Evolutionary conservation across 2,329 filamentous ascomycete species (phyloP).

Genomic region (Fusarium nygamai): DNA sequence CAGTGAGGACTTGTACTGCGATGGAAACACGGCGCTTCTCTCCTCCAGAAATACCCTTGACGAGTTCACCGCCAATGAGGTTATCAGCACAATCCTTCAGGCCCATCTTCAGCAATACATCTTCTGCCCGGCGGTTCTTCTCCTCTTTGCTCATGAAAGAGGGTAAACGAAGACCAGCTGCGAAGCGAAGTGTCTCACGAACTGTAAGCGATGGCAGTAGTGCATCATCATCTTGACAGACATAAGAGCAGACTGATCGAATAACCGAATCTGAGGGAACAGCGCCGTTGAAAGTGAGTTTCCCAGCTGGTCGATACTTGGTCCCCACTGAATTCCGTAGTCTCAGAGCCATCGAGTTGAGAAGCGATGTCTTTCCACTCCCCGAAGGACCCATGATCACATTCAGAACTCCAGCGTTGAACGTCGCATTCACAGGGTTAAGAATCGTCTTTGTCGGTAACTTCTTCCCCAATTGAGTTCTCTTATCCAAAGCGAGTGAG

Average conservation of each 20-base stretch:
- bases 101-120: constrained; percentile 78
- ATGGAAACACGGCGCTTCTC: constrained; percentile 83
- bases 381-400: constrained; percentile 85
- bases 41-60: constrained; percentile 83
- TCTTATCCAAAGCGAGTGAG: constrained; percentile 71
- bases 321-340: constrained; percentile 70
- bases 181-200: constrained; percentile 76
- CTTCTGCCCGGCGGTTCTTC: constrained; percentile 74
- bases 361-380: constrained; percentile 78
- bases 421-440: constrained; percentile 72
- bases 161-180: constrained; percentile 76
- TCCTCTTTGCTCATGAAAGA: constrained; percentile 75
- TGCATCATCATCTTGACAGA: constrained; percentile 82
- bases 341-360: constrained; percentile 77
- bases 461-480: constrained; percentile 61
- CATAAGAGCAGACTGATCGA: constrained; percentile 77
- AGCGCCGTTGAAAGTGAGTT: constrained; percentile 75
- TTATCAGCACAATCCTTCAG: constrained; percentile 82
- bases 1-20: constrained; percentile 79
- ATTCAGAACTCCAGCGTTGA: constrained; percentile 75
- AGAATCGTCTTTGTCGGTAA: constrained; percentile 69
- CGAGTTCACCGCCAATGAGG: constrained; percentile 74
- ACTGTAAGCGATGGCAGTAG: constrained; percentile 79
- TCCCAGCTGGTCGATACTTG: constrained; percentile 69
- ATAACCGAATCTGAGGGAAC: constrained; percentile 74